These are phyloP conservation scores for Capsella bursapastoris DNA, from an alignment of 345 rosid genomes.

Conservation along the genomic window DNA sequence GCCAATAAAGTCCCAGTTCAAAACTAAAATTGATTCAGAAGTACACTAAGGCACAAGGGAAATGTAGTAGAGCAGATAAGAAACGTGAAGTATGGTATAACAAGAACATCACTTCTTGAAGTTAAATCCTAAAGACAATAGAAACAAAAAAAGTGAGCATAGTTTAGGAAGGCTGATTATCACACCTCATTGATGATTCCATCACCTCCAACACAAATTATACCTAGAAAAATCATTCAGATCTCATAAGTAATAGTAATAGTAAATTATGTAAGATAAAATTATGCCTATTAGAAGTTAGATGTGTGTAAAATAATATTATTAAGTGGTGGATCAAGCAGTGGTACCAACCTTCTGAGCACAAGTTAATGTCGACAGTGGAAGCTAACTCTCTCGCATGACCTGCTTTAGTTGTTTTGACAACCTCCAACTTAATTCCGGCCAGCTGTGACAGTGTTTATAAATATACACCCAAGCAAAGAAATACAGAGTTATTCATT, in stretches of 20 bases:
- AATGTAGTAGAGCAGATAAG: slow-evolving; percentile 19
- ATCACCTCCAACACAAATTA: slow-evolving; percentile 97
- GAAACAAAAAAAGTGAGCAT: neutral
- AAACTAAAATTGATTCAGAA: slow-evolving; percentile 24
- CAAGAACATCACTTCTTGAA: neutral
- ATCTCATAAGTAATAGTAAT: slow-evolving; percentile 28
- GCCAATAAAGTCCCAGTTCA: slow-evolving; percentile 24
- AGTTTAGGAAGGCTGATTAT: slow-evolving; percentile 24
- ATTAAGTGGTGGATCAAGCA: slow-evolving; percentile 31
- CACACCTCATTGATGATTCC: slow-evolving; percentile 98
- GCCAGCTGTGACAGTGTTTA: slow-evolving; percentile 75
- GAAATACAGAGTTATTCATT: neutral
- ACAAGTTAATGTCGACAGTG: slow-evolving; percentile 79
- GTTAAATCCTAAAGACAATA: slow-evolving; percentile 21
- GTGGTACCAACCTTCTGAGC: slow-evolving; percentile 78
- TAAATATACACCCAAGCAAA: slow-evolving; percentile 27
- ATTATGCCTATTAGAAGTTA: slow-evolving; percentile 15
- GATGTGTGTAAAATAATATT: slow-evolving; percentile 23
- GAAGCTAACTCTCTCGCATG: slow-evolving; percentile 89
- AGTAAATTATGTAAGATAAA: slow-evolving; percentile 12
- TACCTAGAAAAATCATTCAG: slow-evolving; percentile 60
- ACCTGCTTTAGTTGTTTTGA: slow-evolving; percentile 88
- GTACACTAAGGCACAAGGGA: neutral
- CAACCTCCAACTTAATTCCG: slow-evolving; percentile 92
- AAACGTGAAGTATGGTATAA: slow-evolving; percentile 7